Conservation (phyloP, 805 yeast species). For the Lipomyces anomalus region DNA sequence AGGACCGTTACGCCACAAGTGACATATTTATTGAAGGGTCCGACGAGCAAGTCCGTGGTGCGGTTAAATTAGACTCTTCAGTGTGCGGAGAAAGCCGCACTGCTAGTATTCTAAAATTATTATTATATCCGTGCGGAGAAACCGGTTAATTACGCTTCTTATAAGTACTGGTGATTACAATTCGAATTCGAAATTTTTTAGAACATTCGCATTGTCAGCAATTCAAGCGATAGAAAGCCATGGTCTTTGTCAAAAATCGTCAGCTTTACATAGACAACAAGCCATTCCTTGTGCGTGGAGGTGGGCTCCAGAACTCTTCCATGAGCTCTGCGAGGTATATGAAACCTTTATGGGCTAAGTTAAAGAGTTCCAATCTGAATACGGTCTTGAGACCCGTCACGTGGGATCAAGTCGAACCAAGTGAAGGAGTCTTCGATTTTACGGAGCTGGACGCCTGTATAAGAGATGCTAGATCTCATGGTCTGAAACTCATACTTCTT, state of each 20-base stretch:
- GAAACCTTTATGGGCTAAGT: constrained; percentile 15
- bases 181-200: too few species aligned
- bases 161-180: too few species aligned
- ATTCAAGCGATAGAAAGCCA: too few species aligned
- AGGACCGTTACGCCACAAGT: too few species aligned
- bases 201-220: too few species aligned
- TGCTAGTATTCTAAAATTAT: too few species aligned
- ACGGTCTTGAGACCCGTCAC: constrained; percentile 3
- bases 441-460: constrained; percentile 3
- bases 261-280: constrained; percentile 1
- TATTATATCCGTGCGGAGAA: too few species aligned
- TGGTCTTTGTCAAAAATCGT: neutral
- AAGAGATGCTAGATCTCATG: neutral
- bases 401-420: constrained; percentile 7
- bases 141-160: too few species aligned
- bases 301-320: constrained; percentile 23
- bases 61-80: too few species aligned
- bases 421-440: constrained; percentile 5
- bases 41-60: too few species aligned
- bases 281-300: constrained; percentile 16
- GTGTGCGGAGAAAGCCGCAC: too few species aligned
- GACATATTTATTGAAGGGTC: too few species aligned
- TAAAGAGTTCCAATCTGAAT: constrained; percentile 7
- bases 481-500: neutral
- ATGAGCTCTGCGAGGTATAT: constrained; percentile 18